Evolutionary conservation across 805 yeast species (phyloP).

Genomic region (Candida krabiensis): DNA sequence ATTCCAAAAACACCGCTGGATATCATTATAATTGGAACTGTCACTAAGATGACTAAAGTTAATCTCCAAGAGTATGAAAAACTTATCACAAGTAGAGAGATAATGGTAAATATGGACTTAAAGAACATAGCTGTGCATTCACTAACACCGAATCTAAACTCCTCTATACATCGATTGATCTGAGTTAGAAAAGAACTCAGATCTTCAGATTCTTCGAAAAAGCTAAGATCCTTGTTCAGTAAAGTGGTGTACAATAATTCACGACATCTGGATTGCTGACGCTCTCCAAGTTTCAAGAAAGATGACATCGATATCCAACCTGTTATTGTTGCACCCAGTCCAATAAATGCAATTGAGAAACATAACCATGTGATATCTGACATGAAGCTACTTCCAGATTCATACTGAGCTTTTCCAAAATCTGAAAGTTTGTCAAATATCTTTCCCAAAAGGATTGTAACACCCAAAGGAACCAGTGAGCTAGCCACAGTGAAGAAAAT

Average conservation of each 20-base stretch:
- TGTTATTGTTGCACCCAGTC: slow-evolving; percentile 43
- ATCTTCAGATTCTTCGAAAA: slow-evolving; percentile 63
- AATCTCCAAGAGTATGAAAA: slow-evolving; percentile 83
- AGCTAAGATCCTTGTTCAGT: slow-evolving; percentile 46
- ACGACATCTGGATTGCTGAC: slow-evolving; percentile 61
- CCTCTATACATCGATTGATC: slow-evolving; percentile 72
- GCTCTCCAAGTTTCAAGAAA: slow-evolving; percentile 76
- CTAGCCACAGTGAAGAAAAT: slow-evolving; percentile 39
- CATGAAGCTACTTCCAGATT: slow-evolving; percentile 31
- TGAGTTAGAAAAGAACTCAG: slow-evolving; percentile 66
- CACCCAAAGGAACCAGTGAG: slow-evolving; percentile 60
- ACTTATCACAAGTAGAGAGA: slow-evolving; percentile 61
- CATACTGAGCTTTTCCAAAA: slow-evolving; percentile 33
- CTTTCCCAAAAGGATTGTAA: slow-evolving; percentile 65
- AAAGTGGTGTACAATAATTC: slow-evolving; percentile 42
- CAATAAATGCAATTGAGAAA: slow-evolving; percentile 43
- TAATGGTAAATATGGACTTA: slow-evolving; percentile 52
- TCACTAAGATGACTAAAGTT: slow-evolving; percentile 72
- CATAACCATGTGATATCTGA: slow-evolving; percentile 35
- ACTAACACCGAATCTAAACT: slow-evolving; percentile 63
- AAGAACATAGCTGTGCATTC: slow-evolving; percentile 61
- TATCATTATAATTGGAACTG: slow-evolving; percentile 64
- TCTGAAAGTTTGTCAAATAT: slow-evolving; percentile 49
- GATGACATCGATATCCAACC: slow-evolving; percentile 55
- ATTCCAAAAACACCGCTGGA: slow-evolving; percentile 51